These are phyloP conservation scores for Nigrograna mackinnonii DNA, from an alignment of 2,329 filamentous ascomycete genomes.

Conservation along the genomic window DNA sequence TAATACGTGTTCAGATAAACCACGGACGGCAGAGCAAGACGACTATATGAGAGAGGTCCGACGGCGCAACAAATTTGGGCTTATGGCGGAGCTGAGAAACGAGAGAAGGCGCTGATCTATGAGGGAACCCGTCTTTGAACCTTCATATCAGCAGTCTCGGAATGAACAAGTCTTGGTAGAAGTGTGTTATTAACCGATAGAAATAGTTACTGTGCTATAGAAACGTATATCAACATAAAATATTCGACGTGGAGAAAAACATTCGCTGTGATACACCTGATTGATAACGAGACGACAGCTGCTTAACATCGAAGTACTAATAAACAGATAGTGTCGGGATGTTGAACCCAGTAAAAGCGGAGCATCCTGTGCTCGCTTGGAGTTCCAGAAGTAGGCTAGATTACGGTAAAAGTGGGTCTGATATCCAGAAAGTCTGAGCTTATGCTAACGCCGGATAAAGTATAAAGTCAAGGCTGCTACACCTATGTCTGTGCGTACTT, in stretches of 20 bases:
- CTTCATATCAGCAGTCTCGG: too few relatives aligned
- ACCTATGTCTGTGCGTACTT: too few relatives aligned
- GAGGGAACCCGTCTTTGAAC: too few relatives aligned
- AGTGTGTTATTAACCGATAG: too few relatives aligned
- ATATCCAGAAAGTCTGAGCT: not conserved
- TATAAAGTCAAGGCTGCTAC: too few relatives aligned
- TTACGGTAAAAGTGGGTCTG: constrained; percentile 1
- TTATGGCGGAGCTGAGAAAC: not conserved
- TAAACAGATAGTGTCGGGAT: not conserved
- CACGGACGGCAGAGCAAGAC: not conserved
- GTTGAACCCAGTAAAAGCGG: too few relatives aligned
- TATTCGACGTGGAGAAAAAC: not conserved
- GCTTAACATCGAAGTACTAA: not conserved
- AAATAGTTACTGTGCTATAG: not conserved
- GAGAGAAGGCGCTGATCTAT: not conserved
- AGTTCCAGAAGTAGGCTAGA: not conserved
- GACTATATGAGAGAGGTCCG: not conserved
- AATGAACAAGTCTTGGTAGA: too few relatives aligned
- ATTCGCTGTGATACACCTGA: not conserved
- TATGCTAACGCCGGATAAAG: too few relatives aligned
- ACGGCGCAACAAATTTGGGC: not conserved
- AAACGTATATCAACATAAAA: not conserved
- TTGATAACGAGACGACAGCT: not conserved
- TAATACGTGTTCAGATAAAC: not conserved
- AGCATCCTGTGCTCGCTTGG: not conserved